Evolutionary conservation across 2,329 filamentous ascomycete genomes (phyloP), one percentile per base, ranked within the genome.

Genomic region (Aspergillus viridinutans): DNA sequence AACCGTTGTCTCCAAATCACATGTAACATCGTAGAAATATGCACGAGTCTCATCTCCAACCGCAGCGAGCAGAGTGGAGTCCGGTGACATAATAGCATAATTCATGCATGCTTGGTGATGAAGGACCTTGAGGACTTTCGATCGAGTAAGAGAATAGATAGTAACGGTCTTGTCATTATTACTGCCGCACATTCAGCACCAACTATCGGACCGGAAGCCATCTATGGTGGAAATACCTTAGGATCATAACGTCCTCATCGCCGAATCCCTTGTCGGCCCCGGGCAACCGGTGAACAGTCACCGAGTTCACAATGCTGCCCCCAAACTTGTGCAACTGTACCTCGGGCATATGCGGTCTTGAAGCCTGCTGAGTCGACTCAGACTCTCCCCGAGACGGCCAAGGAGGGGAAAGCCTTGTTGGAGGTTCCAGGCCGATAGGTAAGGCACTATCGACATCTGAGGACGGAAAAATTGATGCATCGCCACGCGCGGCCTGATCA

Each of bases 131-230:
- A 95, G 76, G 38, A 88, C 80, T 58, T 89, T 80, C 14, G 85
- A 83, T 53, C 87, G 84, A 28, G 83, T 80, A 21, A 97, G 78
- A 50, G 87, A 89, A 69, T 95, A 90, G n/a, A 97, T 77, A 28
- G 88, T 88, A 56, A 97, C 89, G 1, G 90, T 91, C 70, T 87
- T 88, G 76, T 97, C 94, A 71, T 99, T 99, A 76, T 97, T 97
- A 85, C 67, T 97, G 77, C 53, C 49, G 90, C 52, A 28, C 52
- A 40, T 86, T 89, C n/a, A 92, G 80, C 55, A 55, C 1, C 76
- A 72, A 17, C 67, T 65, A 67, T 86, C 84, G 49, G 76, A 17
- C 35, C 69, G 73, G 5, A 67, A 64, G 26, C 53, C 65, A n/a
- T 7, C 47, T 8, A 48, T 7, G 26, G 26, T 35, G 23, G 49